phyloP scores from a whole-genome alignment of 768 basidiomycete species.

The Pisolithus orientalis region DNA sequence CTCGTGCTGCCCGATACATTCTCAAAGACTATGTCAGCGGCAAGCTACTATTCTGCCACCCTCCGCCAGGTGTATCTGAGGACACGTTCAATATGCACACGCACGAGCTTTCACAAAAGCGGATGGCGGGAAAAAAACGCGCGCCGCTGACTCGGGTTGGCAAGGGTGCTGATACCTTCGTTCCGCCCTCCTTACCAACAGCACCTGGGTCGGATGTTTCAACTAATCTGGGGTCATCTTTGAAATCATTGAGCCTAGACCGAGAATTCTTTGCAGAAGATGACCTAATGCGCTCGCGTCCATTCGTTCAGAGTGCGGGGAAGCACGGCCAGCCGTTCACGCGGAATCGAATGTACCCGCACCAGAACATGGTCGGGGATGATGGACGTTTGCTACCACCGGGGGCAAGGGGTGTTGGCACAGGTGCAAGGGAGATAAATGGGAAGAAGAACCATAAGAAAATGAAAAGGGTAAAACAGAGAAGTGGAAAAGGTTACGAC shows the following conservation, averaged over 20 bases:
- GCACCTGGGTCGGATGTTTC: constrained; percentile 14
- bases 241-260: constrained; percentile 69
- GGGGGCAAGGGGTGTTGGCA: constrained; percentile 36
- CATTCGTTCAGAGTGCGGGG: constrained; percentile 58
- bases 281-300: constrained; percentile 44
- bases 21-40: constrained; percentile 98
- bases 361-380: constrained; percentile 74
- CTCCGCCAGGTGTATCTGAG: constrained; percentile 67
- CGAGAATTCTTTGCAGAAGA: constrained; percentile 72
- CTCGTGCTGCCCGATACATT: constrained; percentile 84
- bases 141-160: constrained; percentile 84
- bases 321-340: constrained; percentile 55
- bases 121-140: constrained; percentile 72
- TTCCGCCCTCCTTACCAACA: constrained; percentile 30
- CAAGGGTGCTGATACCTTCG: constrained; percentile 79
- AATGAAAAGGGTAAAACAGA: constrained; percentile 73
- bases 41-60: constrained; percentile 84
- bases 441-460: constrained; percentile 88
- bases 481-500: constrained; percentile 93
- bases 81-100: constrained; percentile 71
- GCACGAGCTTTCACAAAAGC: constrained; percentile 51
- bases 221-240: constrained; percentile 28
- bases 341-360: constrained; percentile 66
- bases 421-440: constrained; percentile 27
- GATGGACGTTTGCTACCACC: constrained; percentile 64